These are phyloP conservation scores for Aspergillus alliaceus DNA, from an alignment of 2,329 filamentous ascomycete genomes.

Conservation along the genomic window DNA sequence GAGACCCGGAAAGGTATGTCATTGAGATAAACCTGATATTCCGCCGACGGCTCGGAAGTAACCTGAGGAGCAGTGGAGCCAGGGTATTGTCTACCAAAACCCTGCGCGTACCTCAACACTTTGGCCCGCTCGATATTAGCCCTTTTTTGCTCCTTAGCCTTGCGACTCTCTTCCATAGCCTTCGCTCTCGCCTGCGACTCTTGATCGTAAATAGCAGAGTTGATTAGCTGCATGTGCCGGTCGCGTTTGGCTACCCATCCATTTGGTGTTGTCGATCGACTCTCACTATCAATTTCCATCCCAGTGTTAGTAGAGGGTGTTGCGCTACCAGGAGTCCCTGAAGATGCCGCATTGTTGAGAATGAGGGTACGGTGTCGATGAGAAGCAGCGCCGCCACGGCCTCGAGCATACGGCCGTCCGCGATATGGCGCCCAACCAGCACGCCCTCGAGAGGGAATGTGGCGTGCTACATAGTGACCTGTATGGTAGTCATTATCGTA, in stretches of 20 bases:
- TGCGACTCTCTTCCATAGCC: conserved; percentile 69
- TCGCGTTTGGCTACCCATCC: conserved; percentile 73
- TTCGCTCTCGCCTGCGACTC: conserved; percentile 67
- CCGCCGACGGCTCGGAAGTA: conserved; percentile 34
- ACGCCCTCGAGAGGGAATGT: conserved; percentile 29
- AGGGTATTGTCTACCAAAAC: conserved; percentile 21
- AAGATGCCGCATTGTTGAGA: conserved; percentile 52
- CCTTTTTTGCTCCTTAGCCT: conserved; percentile 53
- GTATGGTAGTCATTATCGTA: conserved; percentile 22
- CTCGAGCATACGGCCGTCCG: conserved; percentile 40
- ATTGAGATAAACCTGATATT: conserved; percentile 67
- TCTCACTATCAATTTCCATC: conserved; percentile 30
- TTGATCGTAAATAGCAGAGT: conserved; percentile 74
- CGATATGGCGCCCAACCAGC: conserved; percentile 47
- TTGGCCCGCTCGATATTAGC: conserved; percentile 52
- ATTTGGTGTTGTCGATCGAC: conserved; percentile 29
- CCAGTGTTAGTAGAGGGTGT: conserved; percentile 25
- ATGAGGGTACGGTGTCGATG: conserved; percentile 64
- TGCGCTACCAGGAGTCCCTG: conserved; percentile 22
- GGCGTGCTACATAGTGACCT: conserved; percentile 28
- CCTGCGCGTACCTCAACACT: conserved; percentile 41
- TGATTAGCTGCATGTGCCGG: conserved; percentile 80
- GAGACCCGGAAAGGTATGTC: conserved; percentile 73
- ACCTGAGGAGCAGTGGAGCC: conserved; percentile 22
- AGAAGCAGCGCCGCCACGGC: conserved; percentile 33